Percentiles rank a stretch among this genome's conserved stretches.
These are phyloP conservation scores for Neofusicoccum umdonicola DNA, from an alignment of 2,329 filamentous ascomycete species.

Conservation along the genomic window DNA sequence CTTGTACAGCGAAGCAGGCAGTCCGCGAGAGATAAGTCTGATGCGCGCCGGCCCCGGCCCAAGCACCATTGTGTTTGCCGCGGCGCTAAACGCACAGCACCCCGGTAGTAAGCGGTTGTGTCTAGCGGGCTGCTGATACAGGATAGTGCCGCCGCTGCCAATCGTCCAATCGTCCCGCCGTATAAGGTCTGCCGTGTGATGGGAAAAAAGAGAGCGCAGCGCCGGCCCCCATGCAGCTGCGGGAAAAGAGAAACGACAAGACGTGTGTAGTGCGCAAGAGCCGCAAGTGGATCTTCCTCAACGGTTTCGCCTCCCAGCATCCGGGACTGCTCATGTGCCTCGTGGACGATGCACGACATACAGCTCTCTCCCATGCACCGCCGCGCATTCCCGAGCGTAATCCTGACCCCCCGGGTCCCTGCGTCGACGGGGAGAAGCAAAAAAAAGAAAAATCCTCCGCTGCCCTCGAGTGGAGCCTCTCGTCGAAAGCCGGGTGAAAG, in stretches of 20 bases:
- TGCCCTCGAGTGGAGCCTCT: background rate
- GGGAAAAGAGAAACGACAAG: background rate
- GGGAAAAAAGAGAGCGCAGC: background rate
- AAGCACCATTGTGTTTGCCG: background rate
- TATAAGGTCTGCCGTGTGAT: background rate
- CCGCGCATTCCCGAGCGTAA: background rate
- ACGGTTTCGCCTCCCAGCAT: conserved; percentile 10
- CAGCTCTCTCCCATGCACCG: background rate
- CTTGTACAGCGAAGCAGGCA: too few species aligned
- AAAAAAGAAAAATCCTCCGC: background rate
- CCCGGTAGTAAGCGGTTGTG: background rate
- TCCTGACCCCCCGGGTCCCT: background rate
- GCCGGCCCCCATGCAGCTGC: too few species aligned
- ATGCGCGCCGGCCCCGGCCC: too few species aligned
- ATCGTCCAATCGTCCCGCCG: background rate
- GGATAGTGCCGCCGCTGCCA: background rate
- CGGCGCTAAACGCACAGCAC: background rate
- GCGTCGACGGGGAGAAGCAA: background rate
- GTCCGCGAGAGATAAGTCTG: too few species aligned
- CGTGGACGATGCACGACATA: conserved; percentile 8
- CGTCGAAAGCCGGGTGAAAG: background rate
- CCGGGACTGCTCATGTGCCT: conserved; percentile 8
- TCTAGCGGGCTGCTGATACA: background rate
- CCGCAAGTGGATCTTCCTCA: conserved; percentile 10
- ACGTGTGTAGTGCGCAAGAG: conserved; percentile 9